Evolutionary conservation across 129 eudicot species (phyloP), one percentile per base, ranked within the genome.

Genomic region (Flaveria brownii): DNA sequence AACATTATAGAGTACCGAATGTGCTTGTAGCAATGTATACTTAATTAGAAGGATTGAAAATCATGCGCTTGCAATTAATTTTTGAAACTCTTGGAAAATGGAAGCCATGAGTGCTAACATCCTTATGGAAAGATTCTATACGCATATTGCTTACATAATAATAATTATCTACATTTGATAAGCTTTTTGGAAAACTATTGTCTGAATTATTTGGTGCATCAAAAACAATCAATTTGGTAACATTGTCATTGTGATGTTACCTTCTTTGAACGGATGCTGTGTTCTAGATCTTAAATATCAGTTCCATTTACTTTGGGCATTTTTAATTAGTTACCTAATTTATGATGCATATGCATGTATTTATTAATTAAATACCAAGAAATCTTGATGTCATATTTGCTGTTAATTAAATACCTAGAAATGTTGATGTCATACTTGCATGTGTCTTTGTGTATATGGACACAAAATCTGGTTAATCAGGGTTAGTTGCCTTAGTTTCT

Each of bases 11-110:
- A 39, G 47, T 56, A 56, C 28, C 23, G 13, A 72, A 20, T 17
- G 18, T 72, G 41, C 54, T 36, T 73, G 47, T 73, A 56, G 68
- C 77, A 56, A 20, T 56, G 77, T 30, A 73, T 73, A 56, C 77
- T 56, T 72, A 20, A 39, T 41, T 16, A 61, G 16, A 28, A 17
- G 68, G 77, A 36, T 73, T 33, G 68, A 22, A 66, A 66, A 42
- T 65, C 49, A 16, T 16, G 39, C 39, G 77, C 30, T n/a, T 55
- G 25, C 66, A 50, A 30, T 36, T 50, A 22, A 76, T 65, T 30
- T 17, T 18, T 76, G 66, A 28, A 39, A 66, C 73, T 72, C 36
- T 13, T 63, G 69, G 11, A 45, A 45, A 45, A 45, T 45, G 50
- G 2, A 28, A 63, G 15, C 46, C 22, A 16, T 63, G 22, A 16